Conservation (phyloP, 306 rosid species). For the Cicer judaicum region DNA sequence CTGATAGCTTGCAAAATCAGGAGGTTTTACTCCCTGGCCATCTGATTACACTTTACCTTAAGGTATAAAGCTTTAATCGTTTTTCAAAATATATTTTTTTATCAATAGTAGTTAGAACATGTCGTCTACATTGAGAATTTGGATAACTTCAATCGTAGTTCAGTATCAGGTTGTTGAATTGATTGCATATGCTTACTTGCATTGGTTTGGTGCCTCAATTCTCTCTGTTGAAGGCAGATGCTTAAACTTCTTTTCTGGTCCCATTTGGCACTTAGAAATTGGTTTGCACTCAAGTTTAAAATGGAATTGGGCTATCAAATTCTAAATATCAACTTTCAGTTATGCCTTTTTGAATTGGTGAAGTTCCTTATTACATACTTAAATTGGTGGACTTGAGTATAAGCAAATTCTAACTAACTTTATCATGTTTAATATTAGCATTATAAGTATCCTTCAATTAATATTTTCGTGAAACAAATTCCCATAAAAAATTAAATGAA, state of each 20-base stretch:
- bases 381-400: not conserved
- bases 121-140: constrained; percentile 17
- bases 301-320: constrained; percentile 6
- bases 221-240: constrained; percentile 3
- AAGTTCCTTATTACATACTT: constrained; percentile 13
- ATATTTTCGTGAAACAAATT: not conserved
- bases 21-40: constrained; percentile 96
- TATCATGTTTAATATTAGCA: constrained; percentile 8
- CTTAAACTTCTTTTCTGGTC: constrained; percentile 5
- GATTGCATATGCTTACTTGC: constrained; percentile 10
- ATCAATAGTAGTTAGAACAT: constrained; percentile 3
- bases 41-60: constrained; percentile 81
- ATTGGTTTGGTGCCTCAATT: not conserved
- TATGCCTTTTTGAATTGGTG: constrained; percentile 22
- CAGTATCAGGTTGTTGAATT: constrained; percentile 7
- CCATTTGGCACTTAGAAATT: not conserved
- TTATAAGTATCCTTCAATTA: not conserved
- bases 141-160: constrained; percentile 12
- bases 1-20: constrained; percentile 94
- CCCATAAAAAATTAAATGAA: not conserved
- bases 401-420: not conserved
- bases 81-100: not conserved
- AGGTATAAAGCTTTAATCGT: constrained; percentile 57
- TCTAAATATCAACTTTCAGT: not conserved
- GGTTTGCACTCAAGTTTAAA: constrained; percentile 13